A percentile compares a stretch with the other conserved stretches of the same genome.
Evolutionary conservation across 1,139 yeast species (phyloP).

Genomic region (Blastobotrys malaysiensis): DNA sequence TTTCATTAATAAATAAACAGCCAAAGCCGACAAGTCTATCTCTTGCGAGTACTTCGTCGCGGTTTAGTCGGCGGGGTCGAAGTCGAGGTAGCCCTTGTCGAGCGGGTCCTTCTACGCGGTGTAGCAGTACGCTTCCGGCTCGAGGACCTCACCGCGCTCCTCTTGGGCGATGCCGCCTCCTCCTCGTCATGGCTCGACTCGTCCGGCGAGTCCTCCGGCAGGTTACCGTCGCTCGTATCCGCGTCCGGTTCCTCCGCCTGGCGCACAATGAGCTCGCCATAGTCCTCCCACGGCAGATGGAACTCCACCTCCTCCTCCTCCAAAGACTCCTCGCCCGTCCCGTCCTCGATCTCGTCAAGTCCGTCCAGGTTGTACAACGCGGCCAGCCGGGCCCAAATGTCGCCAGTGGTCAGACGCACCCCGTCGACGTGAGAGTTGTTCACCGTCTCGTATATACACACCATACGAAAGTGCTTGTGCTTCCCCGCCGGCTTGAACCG

Average conservation of each 20-base stretch:
- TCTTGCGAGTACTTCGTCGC: background rate
- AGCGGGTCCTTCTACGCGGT: background rate
- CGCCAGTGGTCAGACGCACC: conserved; percentile 39
- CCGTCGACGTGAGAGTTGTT: conserved; percentile 35
- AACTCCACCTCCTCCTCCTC: conserved; percentile 33
- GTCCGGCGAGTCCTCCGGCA: background rate
- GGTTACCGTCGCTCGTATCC: conserved; percentile 1
- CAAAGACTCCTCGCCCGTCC: conserved; percentile 14
- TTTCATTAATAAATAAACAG: background rate
- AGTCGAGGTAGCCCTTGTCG: background rate
- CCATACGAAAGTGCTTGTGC: conserved; percentile 56
- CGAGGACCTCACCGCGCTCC: background rate
- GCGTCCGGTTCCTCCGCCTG: conserved; percentile 34
- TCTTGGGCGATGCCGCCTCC: background rate
- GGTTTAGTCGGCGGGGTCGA: background rate
- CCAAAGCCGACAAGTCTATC: background rate
- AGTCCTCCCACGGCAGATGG: conserved; percentile 42
- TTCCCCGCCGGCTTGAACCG: conserved; percentile 64
- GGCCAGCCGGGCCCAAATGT: conserved; percentile 54
- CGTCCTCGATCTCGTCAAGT: conserved; percentile 49
- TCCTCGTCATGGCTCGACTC: conserved; percentile 2
- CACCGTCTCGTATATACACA: conserved; percentile 48
- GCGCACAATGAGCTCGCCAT: conserved; percentile 38
- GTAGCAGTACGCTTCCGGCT: background rate
- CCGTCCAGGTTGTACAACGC: conserved; percentile 51